Base-by-base conservation (phyloP, 2,329 filamentous ascomycete species). In the Paecilomyces niveus region DNA sequence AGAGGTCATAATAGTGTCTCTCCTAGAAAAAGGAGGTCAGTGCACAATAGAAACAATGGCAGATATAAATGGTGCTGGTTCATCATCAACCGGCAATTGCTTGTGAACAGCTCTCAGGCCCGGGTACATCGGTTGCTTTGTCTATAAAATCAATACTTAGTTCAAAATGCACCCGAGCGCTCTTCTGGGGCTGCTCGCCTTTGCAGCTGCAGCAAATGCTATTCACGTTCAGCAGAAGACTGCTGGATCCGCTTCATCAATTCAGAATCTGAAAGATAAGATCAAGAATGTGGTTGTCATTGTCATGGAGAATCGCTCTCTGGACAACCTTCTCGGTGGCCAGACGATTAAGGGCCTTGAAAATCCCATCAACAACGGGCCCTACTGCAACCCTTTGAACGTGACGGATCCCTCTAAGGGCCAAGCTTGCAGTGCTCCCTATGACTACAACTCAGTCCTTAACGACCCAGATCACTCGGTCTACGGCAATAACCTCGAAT, bases 251-350 rank as follows among this genome's bases (percentile, higher is more conserved):
- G 57, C 6, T 57, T 60, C 24, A 45, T 45, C 39, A 3, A 45
- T 18, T 3, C n/a, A 18, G 7, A 45, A 45, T 54, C 39, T 24
- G n/a, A 62, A 62, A 24, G 62, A 55, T 39, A 76, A 75, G 58
- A 80, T 81, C 67, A 80, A 80, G 67, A 77, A 78, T 62, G 77
- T 79, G 4, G 78, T 81, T 53, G 74, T 80, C 26, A 67, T 81
- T 18, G 76, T 79, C 10, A 70, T 76, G 64, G 75, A 77, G 57
- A 77, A 77, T 60, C 67, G 76, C 24, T 72, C 71, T 0, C 72
- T 74, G 53, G 76, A 78, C 60, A 74, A 71, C 56, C 72, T 77
- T 29, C 70, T 73, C 15, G 76, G 76, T 32, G 76, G 76, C 29
- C 66, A 77, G 18, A 69, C 61, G 26, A 76, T 77, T 59, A 71